Evolutionary conservation across 495 filamentous ascomycete species (phyloP).

Genomic region (Cairneyella variabilis): DNA sequence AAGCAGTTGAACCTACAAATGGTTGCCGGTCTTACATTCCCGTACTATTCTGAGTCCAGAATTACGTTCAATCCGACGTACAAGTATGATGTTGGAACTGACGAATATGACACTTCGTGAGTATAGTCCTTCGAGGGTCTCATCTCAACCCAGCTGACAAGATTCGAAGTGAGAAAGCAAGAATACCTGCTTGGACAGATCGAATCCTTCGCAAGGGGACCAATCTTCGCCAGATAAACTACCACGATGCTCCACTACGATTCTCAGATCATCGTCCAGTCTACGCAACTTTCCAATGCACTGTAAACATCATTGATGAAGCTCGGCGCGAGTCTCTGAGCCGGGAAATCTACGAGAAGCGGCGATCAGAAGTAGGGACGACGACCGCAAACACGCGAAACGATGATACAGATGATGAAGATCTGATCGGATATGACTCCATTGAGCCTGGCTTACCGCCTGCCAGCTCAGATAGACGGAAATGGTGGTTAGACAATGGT

Average conservation of each 20-base stretch:
- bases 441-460: slow-evolving; percentile 80
- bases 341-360: slow-evolving; percentile 64
- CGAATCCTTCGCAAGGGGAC: slow-evolving; percentile 82
- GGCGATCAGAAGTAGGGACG: slow-evolving; percentile 53
- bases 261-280: slow-evolving; percentile 96
- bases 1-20: slow-evolving; percentile 83
- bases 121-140: slow-evolving; percentile 42
- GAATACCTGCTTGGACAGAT: slow-evolving; percentile 97
- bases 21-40: slow-evolving; percentile 85
- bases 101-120: slow-evolving; percentile 81
- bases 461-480: slow-evolving; percentile 82
- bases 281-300: slow-evolving; percentile 81
- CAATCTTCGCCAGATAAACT: slow-evolving; percentile 76
- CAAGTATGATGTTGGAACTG: slow-evolving; percentile 84
- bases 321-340: slow-evolving; percentile 63
- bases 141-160: slow-evolving; percentile 33
- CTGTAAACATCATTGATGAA: slow-evolving; percentile 75
- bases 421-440: slow-evolving; percentile 66
- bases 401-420: slow-evolving; percentile 68
- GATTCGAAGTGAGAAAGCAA: slow-evolving; percentile 62
- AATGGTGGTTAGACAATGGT: slow-evolving; percentile 94
- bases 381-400: slow-evolving; percentile 36
- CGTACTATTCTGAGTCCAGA: slow-evolving; percentile 80
- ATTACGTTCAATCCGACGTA: slow-evolving; percentile 91
- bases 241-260: slow-evolving; percentile 69